Conservation (phyloP, 2,329 filamentous ascomycete genomes). For the Hirsutella thompsonii region DNA sequence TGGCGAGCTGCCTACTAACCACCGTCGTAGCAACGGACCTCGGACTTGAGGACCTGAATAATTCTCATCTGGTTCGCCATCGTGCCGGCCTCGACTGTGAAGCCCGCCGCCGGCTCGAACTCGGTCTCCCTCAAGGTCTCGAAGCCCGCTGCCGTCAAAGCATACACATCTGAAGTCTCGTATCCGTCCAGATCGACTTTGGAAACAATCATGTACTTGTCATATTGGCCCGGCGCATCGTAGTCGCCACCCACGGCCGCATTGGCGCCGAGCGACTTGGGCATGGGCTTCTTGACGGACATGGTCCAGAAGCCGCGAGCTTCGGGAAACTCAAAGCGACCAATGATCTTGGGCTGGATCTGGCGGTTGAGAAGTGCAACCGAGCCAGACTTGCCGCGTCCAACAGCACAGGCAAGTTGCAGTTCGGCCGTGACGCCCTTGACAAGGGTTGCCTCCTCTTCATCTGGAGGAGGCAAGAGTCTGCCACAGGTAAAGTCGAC, state of each 20-base stretch:
- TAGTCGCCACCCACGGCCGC: conserved; percentile 41
- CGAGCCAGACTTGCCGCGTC: conserved; percentile 52
- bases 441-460: conserved; percentile 28
- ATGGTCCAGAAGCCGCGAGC: conserved; percentile 75
- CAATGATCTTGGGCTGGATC: conserved; percentile 60
- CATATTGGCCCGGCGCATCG: conserved; percentile 48
- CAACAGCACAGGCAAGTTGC: conserved; percentile 48
- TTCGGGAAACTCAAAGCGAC: conserved; percentile 58
- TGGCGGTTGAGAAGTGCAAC: conserved; percentile 67
- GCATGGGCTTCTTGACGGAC: conserved; percentile 52
- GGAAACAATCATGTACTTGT: conserved; percentile 74
- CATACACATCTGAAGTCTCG: conserved; percentile 69
- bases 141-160: conserved; percentile 58
- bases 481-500: conserved; percentile 60
- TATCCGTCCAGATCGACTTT: conserved; percentile 56
- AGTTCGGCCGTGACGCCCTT: conserved; percentile 40
- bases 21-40: conserved; percentile 82
- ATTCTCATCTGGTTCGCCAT: conserved; percentile 72
- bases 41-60: conserved; percentile 75
- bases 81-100: conserved; percentile 74
- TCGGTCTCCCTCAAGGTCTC: conserved; percentile 71
- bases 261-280: conserved; percentile 41
- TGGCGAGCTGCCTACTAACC: too few species aligned
- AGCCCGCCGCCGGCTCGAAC: conserved; percentile 80
- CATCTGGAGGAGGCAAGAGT: conserved; percentile 27